A percentile compares a stretch with the other conserved stretches of the same genome.
Conservation (phyloP, 2,329 filamentous ascomycete species). For the Corinectria fuckeliana region DNA sequence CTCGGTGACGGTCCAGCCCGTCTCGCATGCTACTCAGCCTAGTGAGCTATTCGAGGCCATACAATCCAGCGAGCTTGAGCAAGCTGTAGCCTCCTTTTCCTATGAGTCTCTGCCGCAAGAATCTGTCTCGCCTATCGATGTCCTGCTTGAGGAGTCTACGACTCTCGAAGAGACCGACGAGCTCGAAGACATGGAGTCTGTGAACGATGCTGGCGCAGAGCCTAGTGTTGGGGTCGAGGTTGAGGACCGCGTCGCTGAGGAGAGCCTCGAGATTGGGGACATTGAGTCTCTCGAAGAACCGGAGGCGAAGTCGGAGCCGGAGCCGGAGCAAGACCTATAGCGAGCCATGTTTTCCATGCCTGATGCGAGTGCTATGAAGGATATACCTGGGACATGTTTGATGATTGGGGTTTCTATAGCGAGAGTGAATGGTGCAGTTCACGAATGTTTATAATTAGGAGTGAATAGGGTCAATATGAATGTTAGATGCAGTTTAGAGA, state of each 20-base stretch:
- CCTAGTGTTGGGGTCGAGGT: background rate
- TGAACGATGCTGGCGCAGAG: background rate
- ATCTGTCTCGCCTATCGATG: slow-evolving; percentile 6
- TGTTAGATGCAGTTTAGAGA: background rate
- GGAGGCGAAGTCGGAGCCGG: slow-evolving; percentile 7
- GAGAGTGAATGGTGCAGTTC: slow-evolving; percentile 28
- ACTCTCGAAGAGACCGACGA: background rate
- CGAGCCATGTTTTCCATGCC: slow-evolving; percentile 27
- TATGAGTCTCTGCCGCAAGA: background rate
- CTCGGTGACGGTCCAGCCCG: slow-evolving; percentile 34
- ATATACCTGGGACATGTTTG: slow-evolving; percentile 38
- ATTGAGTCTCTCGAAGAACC: background rate
- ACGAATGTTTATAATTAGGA: slow-evolving; percentile 33
- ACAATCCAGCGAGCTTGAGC: background rate
- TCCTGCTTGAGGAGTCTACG: background rate
- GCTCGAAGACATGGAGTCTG: background rate
- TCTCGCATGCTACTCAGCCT: slow-evolving; percentile 22
- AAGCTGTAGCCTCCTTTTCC: background rate
- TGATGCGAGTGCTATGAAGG: slow-evolving; percentile 37
- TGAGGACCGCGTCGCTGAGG: background rate
- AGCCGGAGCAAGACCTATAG: slow-evolving; percentile 24
- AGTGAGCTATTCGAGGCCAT: slow-evolving; percentile 5
- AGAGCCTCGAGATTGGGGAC: slow-evolving; percentile 1
- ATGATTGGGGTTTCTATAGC: slow-evolving; percentile 28
- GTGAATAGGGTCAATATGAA: slow-evolving; percentile 12